Percentiles rank a stretch among this genome's conserved stretches.
Evolutionary conservation across 306 rosid genomes (phyloP).

Genomic region (Prunus armeniaca): DNA sequence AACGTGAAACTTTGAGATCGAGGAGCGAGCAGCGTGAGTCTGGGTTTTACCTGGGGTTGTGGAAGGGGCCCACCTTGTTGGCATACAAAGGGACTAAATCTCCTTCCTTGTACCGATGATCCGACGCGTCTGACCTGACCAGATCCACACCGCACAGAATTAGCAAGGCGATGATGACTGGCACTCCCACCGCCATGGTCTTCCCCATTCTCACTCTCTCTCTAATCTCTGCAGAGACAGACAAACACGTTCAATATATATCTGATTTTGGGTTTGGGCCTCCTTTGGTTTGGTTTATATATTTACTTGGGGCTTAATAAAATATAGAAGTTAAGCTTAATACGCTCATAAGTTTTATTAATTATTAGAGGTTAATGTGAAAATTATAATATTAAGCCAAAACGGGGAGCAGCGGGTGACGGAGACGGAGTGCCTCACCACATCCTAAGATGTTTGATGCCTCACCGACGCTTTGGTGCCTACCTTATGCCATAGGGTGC

Average conservation of each 20-base stretch:
- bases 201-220: slow-evolving; percentile 34
- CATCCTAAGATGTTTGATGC: not conserved
- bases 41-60: slow-evolving; percentile 46
- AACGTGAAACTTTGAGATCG: not conserved
- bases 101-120: slow-evolving; percentile 46
- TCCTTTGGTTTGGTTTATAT: not conserved
- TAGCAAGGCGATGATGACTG: slow-evolving; percentile 26
- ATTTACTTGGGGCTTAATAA: not conserved
- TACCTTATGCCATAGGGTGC: slow-evolving; percentile 9
- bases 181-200: slow-evolving; percentile 27
- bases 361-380: not conserved
- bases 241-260: not conserved
- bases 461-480: slow-evolving; percentile 18
- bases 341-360: not conserved
- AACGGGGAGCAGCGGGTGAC: not conserved
- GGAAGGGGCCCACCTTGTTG: slow-evolving; percentile 57
- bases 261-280: slow-evolving; percentile 6
- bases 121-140: slow-evolving; percentile 35
- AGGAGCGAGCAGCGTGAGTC: not conserved
- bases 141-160: slow-evolving; percentile 23
- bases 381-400: not conserved
- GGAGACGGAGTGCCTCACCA: slow-evolving; percentile 19
- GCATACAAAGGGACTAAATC: slow-evolving; percentile 49
- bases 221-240: not conserved
- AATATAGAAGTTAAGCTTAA: not conserved